A percentile compares a stretch with the other conserved stretches of the same genome.
Evolutionary conservation across 495 filamentous ascomycete genomes (phyloP).

Genomic region (Talaromyces stipitatus): DNA sequence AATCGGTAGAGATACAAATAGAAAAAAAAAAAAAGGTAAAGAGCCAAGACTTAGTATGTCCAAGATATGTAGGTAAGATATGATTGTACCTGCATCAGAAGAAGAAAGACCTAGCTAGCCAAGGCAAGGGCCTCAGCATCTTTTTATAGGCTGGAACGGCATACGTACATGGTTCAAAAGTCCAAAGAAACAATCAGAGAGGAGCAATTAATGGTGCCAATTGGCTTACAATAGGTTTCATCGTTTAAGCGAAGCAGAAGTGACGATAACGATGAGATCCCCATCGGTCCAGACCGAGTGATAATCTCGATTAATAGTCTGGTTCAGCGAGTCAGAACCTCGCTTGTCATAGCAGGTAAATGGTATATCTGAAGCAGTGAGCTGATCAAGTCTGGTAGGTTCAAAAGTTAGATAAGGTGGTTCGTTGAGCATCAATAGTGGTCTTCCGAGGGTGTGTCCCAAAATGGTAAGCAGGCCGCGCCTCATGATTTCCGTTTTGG

Average conservation of each 20-base stretch:
- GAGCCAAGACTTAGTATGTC: not conserved
- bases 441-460: not conserved
- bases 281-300: not conserved
- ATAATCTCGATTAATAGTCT: not conserved
- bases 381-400: not conserved
- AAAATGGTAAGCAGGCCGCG: not conserved
- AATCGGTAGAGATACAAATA: too few relatives aligned
- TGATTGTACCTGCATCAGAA: not conserved
- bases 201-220: not conserved
- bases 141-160: not conserved
- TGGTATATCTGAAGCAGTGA: not conserved
- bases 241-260: not conserved
- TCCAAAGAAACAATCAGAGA: not conserved
- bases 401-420: not conserved
- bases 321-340: not conserved
- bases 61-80: not conserved
- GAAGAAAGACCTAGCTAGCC: not conserved
- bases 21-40: not conserved
- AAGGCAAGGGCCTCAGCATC: not conserved
- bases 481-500: slow-evolving; percentile 2
- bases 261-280: not conserved
- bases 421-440: not conserved
- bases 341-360: not conserved
- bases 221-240: not conserved
- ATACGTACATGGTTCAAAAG: not conserved